Percentiles rank a stretch among this genome's conserved stretches.
phyloP scores from a whole-genome alignment of 495 filamentous ascomycete genomes.

The Neurospora tetrasperma region DNA sequence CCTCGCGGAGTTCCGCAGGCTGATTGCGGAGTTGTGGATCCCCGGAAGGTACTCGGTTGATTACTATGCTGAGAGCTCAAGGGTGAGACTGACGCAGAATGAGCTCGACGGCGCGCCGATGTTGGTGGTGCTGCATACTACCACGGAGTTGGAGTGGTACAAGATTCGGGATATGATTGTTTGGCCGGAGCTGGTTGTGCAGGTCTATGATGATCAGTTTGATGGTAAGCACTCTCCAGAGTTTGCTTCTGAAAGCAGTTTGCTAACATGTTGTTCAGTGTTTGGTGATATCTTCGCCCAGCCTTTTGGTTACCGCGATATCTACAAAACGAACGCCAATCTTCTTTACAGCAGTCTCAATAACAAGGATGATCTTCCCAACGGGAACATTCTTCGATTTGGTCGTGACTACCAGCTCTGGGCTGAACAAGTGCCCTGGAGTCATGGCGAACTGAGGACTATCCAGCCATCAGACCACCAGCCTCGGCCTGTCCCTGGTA shows the following conservation, averaged over 20 bases:
- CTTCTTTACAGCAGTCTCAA: slow-evolving; percentile 1
- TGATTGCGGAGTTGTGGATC: background rate
- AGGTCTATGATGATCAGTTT: background rate
- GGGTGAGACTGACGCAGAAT: background rate
- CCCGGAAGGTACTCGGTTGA: background rate
- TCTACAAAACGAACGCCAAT: slow-evolving; percentile 3
- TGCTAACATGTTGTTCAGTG: background rate
- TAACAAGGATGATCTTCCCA: background rate
- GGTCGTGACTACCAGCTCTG: slow-evolving; percentile 15
- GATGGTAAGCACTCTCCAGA: background rate
- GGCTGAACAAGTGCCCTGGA: background rate
- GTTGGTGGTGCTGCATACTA: slow-evolving; percentile 8
- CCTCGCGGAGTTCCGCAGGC: background rate
- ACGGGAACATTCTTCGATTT: background rate
- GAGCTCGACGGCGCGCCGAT: slow-evolving; percentile 1
- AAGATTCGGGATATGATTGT: slow-evolving; percentile 10
- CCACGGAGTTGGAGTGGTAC: slow-evolving; percentile 12
- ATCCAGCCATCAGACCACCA: slow-evolving; percentile 5
- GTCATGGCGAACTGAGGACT: background rate
- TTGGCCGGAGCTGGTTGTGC: slow-evolving; percentile 5
- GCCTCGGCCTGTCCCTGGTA: background rate
- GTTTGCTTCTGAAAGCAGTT: background rate
- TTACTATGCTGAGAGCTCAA: slow-evolving; percentile 1
- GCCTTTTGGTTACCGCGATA: slow-evolving; percentile 17
- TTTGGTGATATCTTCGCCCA: slow-evolving; percentile 1